Evolutionary conservation across 2,329 filamentous ascomycete species (phyloP), one percentile per base, ranked within the genome.

Genomic region (Thielaviopsis populi): DNA sequence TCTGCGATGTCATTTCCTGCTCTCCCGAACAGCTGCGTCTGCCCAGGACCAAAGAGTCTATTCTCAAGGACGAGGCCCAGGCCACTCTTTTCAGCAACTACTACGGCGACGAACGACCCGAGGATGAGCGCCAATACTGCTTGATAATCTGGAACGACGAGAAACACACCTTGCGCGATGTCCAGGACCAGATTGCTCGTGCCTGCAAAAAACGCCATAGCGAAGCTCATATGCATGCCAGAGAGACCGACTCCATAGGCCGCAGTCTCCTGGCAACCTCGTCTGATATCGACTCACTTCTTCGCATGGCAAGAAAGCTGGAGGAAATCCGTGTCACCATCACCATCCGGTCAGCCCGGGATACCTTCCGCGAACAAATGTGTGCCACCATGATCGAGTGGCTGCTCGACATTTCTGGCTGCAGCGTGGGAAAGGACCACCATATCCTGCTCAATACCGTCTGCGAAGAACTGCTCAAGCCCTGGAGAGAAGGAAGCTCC

Each of bases 341-440:
- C 59, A 99, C 94, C 0, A 91, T 99, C 67, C 84, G 94, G 54
- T 96, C 92, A 10, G 85, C 94, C 4, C 83, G 95, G 69, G 94
- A 99, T 74, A 97, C 91, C 0, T 99, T 97, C 75, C 83, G 94
- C 66, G 94, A 99, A 72, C 89, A 97, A 72, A 99, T 99, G 95
- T 96, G 91, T 70, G 91, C 89, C n/a, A 90, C 91, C 17, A 92
- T 99, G 67, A 87, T 99, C 63, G 91, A 96, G 70, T 99, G 95
- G 95, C 80, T 99, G 22, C 82, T 86, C 62, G 95, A 99, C 73
- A 95, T 99, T 70, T 83, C 91, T 7, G 91, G 91, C 37, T 96
- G 91, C 73, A 87, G 84, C 62, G 88, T 96, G 58, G 90, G 89
- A 1, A 79, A 83, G 40, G 90, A 99, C 70, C 83, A 85, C 67